These are phyloP conservation scores for Cryphonectria radicalis DNA, from an alignment of 2,329 filamentous ascomycete species.

Conservation along the genomic window DNA sequence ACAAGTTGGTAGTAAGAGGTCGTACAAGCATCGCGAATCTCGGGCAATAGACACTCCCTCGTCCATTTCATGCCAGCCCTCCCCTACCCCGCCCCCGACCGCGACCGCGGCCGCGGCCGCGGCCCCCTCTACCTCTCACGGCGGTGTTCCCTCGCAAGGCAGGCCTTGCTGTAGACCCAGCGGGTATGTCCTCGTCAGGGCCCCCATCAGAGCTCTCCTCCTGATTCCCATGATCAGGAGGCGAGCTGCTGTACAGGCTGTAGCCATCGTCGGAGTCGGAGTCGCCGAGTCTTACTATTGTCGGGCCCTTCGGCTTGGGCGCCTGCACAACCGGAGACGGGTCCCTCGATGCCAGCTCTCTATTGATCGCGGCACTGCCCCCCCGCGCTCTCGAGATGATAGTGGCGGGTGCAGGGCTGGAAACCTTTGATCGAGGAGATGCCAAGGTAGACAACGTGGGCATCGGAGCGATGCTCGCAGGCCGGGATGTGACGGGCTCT, in stretches of 20 bases:
- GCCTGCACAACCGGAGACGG: constrained; percentile 25
- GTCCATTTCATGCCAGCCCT: constrained; percentile 21
- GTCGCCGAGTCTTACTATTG: constrained; percentile 40
- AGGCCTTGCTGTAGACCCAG: constrained; percentile 28
- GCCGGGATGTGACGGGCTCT: constrained; percentile 31
- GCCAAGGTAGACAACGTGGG: constrained; percentile 18
- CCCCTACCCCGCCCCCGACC: constrained; percentile 20
- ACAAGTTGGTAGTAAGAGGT: no score
- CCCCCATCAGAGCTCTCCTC: constrained; percentile 25
- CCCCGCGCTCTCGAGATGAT: constrained; percentile 13
- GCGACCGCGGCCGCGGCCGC: constrained; percentile 13
- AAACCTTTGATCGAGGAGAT: constrained; percentile 14
- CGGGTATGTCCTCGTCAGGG: constrained; percentile 26
- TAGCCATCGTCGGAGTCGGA: constrained; percentile 33
- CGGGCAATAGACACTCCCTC: no score
- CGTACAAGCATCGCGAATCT: not conserved
- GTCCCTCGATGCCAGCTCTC: not conserved
- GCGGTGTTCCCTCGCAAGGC: constrained; percentile 22
- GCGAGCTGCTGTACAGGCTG: constrained; percentile 22
- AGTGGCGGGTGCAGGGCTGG: constrained; percentile 6
- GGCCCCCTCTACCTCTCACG: constrained; percentile 18
- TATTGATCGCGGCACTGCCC: constrained; percentile 7
- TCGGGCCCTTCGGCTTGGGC: constrained; percentile 35
- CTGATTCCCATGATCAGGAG: constrained; percentile 24
- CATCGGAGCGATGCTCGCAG: constrained; percentile 23